Base-by-base conservation (phyloP, 257 asterid species). In the Fraxinus quadrangulata region DNA sequence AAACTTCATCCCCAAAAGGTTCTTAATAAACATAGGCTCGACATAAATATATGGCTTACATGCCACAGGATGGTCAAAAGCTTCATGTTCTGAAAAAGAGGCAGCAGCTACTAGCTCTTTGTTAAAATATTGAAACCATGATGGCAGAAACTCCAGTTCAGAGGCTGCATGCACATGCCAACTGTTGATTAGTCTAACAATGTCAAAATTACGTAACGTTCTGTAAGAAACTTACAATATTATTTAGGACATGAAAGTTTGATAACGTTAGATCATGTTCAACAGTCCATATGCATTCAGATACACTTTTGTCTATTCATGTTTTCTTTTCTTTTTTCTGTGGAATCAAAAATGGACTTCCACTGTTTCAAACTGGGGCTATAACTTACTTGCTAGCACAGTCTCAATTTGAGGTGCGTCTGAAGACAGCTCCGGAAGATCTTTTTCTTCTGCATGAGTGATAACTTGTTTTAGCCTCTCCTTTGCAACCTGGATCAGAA, bases 61-160 rank as follows among this genome's bases (percentile, higher is more conserved):
- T 65, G 99, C 96, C 84, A 96, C 99, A 19, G 99, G 99, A 89
- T 93, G 98, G 78, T 96, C 98, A 88, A 96, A 93, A 80, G 97
- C 87, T 87, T 96, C 99, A 80, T 96, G 98, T 82, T 93, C 98
- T 28, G 99, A 88, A 86, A 96, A 96, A 71, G 99, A 88, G 79
- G 84, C 98, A 3, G 90, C 81, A 26, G 81, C 92, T 61, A 90
- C 85, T 67, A 93, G 92, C 93, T 96, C 98, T 83, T 89, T 85
- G 87, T 93, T 96, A 81, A 93, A 96, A 81, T 77, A 83, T n/a
- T 83, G 94, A 85, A 96, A 92, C 99, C 99, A 96, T 37, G 94
- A 82, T 13, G 98, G 97, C 78, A 88, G 87, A 77, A 89, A 76
- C 80, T 89, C 94, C 77, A 83, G 83, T 77, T 85, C 89, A 71